These are phyloP conservation scores for Mycena capillaripes DNA, from an alignment of 768 basidiomycete genomes.

Conservation along the genomic window DNA sequence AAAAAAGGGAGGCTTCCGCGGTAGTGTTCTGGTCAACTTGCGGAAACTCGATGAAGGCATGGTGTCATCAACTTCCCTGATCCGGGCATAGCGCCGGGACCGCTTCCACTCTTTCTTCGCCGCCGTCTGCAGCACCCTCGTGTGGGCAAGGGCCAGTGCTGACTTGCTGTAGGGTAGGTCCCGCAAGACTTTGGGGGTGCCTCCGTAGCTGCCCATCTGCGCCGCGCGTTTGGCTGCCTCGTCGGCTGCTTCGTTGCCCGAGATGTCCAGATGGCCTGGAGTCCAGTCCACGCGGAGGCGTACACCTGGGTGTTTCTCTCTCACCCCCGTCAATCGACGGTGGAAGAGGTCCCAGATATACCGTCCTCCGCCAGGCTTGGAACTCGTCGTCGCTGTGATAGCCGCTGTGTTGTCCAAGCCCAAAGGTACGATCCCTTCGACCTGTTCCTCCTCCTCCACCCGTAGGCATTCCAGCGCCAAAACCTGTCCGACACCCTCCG, in stretches of 20 bases:
- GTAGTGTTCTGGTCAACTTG: not conserved
- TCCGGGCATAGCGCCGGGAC: not conserved
- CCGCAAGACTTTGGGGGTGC: too few species aligned
- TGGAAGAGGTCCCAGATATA: not conserved
- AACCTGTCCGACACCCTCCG: not conserved
- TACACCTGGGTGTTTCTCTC: too few species aligned
- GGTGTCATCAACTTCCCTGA: not conserved
- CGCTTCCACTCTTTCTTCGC: not conserved
- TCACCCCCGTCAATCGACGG: not conserved
- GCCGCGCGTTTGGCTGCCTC: conserved; percentile 9
- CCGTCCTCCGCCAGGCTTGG: not conserved
- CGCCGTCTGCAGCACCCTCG: not conserved
- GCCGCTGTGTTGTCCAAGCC: conserved; percentile 2
- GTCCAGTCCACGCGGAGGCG: too few species aligned
- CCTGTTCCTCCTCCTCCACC: not conserved
- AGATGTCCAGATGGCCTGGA: too few species aligned
- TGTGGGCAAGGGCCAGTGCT: not conserved
- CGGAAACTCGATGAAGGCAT: not conserved
- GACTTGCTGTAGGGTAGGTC: conserved; percentile 10
- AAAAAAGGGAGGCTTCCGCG: not conserved
- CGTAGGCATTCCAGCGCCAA: conserved; percentile 10
- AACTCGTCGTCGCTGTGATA: not conserved
- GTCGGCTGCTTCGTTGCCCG: too few species aligned
- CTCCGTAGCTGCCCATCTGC: not conserved
- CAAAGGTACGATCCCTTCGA: not conserved